Conservation (phyloP, 768 basidiomycete genomes). For the Ramaria rubella region DNA sequence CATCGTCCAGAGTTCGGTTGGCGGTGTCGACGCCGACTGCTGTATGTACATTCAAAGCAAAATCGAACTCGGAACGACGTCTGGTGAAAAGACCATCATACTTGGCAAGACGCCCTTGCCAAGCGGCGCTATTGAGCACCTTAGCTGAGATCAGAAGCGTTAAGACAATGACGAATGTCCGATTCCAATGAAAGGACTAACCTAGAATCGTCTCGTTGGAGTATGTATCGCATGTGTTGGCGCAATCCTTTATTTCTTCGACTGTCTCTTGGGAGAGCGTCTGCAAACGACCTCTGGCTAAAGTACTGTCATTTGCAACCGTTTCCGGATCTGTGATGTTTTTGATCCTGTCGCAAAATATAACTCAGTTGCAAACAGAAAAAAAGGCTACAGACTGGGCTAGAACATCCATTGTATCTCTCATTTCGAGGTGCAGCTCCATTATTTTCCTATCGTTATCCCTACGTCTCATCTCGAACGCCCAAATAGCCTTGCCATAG, state of each 20-base stretch:
- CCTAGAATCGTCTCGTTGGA: conserved; percentile 22
- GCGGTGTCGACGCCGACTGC: conserved; percentile 19
- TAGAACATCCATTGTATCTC: conserved; percentile 40
- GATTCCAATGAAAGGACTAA: too few relatives aligned
- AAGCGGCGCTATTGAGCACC: not conserved
- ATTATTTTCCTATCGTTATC: conserved; percentile 47
- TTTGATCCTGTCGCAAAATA: conserved; percentile 21
- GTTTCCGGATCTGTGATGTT: conserved; percentile 24
- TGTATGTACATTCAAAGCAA: conserved; percentile 26
- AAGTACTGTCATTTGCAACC: conserved; percentile 24
- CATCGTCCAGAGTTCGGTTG: conserved; percentile 15
- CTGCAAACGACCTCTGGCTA: conserved; percentile 30
- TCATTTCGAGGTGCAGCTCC: conserved; percentile 43
- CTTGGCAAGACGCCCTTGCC: not conserved
- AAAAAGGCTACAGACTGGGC: conserved; percentile 32
- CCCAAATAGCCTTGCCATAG: conserved; percentile 33
- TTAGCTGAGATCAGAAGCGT: too few relatives aligned
- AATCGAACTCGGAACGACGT: conserved; percentile 22
- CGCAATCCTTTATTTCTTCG: conserved; percentile 27
- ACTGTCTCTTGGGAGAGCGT: conserved; percentile 22
- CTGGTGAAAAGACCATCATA: conserved; percentile 16
- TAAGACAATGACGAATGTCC: too few relatives aligned
- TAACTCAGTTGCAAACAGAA: not conserved
- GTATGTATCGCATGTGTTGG: conserved; percentile 28
- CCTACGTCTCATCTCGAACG: conserved; percentile 40